Evolutionary conservation across 2,329 filamentous ascomycete genomes (phyloP), one percentile per base, ranked within the genome.

Genomic region (Nigrospora osmanthi): DNA sequence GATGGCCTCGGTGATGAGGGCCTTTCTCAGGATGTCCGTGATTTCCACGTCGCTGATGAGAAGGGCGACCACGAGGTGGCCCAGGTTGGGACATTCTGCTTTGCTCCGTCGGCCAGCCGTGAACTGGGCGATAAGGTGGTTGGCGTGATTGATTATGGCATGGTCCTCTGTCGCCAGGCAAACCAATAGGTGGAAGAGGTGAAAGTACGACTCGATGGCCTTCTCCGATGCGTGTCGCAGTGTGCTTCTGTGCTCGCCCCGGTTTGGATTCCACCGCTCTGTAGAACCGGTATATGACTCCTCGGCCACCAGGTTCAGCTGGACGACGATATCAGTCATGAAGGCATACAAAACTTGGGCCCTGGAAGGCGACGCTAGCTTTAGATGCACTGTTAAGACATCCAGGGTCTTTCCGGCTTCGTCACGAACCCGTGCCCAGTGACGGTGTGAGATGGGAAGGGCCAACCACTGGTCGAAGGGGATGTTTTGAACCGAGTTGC

Each of bases 131-230:
- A 76, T 56, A 12, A 63, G 60, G 1, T 44, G 42, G 54, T 75
- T 72, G n/a, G 70, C 71, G 3, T 57, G 47, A 0, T 46, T 41
- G 13, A 72, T 58, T 23, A 73, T 61, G 4, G 49, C 42, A 0
- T 49, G 45, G 16, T 68, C 43, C 15, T 66, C 62, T 2, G 61
- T 65, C 0, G 71, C 69, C 1, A 73, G 54, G 45, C 72, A 76
- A 11, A 76, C 57, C 0, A 76, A 61, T 0, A 77, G 56, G 52
- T 75, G 73, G 51, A 72, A 75, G 14, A 76, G 64, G 43, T 72
- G 66, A 48, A 75, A 75, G 54, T 76, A 75, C 0, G 71, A 69
- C 49, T 74, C 68, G 4, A 76, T 72, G 5, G 72, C 73, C 57
- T 75, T 75, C 48, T 76, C 73, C 0, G 70, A 75, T 0, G 70